Evolutionary conservation across 2,329 filamentous ascomycete genomes (phyloP), one percentile per base, ranked within the genome.

Genomic region (Penicillium sp.): DNA sequence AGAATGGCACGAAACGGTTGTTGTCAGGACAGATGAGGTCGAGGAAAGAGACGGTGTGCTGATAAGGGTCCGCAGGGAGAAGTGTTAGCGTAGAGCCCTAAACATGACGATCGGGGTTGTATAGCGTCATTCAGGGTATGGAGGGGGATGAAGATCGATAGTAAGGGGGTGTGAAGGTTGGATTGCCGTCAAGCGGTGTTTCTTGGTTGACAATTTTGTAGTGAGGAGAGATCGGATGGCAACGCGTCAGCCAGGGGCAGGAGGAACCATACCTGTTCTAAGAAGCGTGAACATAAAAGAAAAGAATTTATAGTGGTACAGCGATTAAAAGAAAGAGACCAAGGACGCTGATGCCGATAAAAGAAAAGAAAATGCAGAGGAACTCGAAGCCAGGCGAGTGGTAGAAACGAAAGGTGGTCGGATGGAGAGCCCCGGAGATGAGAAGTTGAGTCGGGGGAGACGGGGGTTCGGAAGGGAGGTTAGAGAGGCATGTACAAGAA

Each of bases 401-500:
- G 62, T 62, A 64, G 64, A 64, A 67, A 66, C 49, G 57, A 63
- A 67, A 74, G 61, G 67, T 66, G 66, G 62, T 66, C 58, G 63
- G 63, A 68, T 61, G 62, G 62, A 37, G 43, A 63, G 61, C 35
- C 35, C 49, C 33, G 64, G 60, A 66, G 68, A 61, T 68, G 69
- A 65, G 59, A 66, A 66, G 61, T 68, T n/a, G 49, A 40, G 36
- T 40, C 7, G 33, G 35, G 65, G 62, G 62, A 60, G 64, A 65
- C 62, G 64, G 59, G 64, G 65, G 62, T 61, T 66, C 58, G 56
- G 60, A 63, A 61, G 69, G 70, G 57, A 64, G 60, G 60, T 66
- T 39, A 55, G 41, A 65, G 64, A 69, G 67, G 70, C 70, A 75
- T 73, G 64, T 73, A 74, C 68, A 70, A 66, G 63, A 65, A 51